Evolutionary conservation across 768 basidiomycete genomes (phyloP).

Genomic region (Vararia minispora): DNA sequence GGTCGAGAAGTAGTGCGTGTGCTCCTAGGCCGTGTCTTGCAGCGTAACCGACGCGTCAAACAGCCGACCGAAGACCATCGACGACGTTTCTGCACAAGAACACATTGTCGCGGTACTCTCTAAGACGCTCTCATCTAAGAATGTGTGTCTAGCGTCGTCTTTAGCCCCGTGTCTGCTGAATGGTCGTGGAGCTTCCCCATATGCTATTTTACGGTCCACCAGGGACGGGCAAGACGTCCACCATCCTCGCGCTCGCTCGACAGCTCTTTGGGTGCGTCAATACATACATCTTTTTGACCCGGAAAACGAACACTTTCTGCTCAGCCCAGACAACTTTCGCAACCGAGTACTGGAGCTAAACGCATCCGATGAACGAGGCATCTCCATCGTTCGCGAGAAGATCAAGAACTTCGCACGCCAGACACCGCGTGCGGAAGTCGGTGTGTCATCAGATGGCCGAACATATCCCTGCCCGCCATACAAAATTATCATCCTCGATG

Average conservation of each 20-base stretch:
- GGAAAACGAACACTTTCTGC: not conserved
- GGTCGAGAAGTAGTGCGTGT: slow-evolving; percentile 94
- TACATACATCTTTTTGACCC: not conserved
- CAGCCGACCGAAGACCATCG: slow-evolving; percentile 95
- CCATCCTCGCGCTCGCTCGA: slow-evolving; percentile 86
- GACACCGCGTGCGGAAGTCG: slow-evolving; percentile 69
- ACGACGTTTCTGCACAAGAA: slow-evolving; percentile 95
- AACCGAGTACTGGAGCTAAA: slow-evolving; percentile 93
- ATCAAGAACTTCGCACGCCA: slow-evolving; percentile 97
- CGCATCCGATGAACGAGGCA: slow-evolving; percentile 97
- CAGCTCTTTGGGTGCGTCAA: slow-evolving; percentile 82
- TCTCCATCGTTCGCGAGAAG: slow-evolving; percentile 93
- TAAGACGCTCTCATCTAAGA: slow-evolving; percentile 86
- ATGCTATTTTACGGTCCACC: slow-evolving; percentile 99
- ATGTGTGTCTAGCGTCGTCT: slow-evolving; percentile 38
- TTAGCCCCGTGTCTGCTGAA: not conserved
- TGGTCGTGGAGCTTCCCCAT: slow-evolving; percentile 74
- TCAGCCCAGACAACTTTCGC: slow-evolving; percentile 87
- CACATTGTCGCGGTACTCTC: slow-evolving; percentile 87
- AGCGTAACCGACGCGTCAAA: not conserved
- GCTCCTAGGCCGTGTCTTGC: not conserved
- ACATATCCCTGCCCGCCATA: slow-evolving; percentile 94
- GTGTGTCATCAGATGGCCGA: slow-evolving; percentile 60
- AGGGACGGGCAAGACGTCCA: slow-evolving; percentile 97
- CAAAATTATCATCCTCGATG: slow-evolving; percentile 97